phyloP scores from a whole-genome alignment of 768 basidiomycete genomes.

The Lentinula guzmanii region DNA sequence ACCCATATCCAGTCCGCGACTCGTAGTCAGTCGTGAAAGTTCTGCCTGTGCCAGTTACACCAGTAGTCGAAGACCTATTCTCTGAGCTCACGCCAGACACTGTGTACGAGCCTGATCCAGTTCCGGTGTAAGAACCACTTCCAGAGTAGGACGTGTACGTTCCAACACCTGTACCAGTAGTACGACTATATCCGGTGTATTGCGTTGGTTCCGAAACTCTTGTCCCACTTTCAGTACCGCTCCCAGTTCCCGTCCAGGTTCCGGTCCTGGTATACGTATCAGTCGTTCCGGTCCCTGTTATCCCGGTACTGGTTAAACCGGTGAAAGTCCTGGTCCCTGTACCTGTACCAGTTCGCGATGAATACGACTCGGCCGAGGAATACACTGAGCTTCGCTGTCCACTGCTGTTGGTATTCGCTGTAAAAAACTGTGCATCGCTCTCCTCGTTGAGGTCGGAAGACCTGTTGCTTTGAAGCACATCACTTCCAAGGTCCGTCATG shows the following conservation, averaged over 20 bases:
- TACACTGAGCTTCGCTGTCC: neutral
- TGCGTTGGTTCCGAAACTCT: slow-evolving; percentile 1
- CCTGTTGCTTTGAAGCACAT: slow-evolving; percentile 11
- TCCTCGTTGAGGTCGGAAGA: neutral
- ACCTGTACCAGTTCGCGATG: neutral
- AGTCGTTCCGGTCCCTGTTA: neutral
- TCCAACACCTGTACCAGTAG: slow-evolving; percentile 8
- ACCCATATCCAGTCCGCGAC: neutral
- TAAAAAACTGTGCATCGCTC: slow-evolving; percentile 5
- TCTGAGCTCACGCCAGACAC: slow-evolving; percentile 13
- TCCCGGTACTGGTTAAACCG: slow-evolving; percentile 3
- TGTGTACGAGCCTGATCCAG: slow-evolving; percentile 12
- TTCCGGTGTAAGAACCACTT: slow-evolving; percentile 28
- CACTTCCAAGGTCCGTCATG: slow-evolving; percentile 69
- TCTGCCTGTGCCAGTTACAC: neutral
- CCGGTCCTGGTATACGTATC: slow-evolving; percentile 3
- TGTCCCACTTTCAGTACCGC: neutral
- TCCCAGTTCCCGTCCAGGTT: neutral
- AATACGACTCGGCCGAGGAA: slow-evolving; percentile 7
- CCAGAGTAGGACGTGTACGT: slow-evolving; percentile 25
- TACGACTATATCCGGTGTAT: slow-evolving; percentile 4
- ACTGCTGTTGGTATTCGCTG: neutral
- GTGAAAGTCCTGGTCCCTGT: slow-evolving; percentile 6
- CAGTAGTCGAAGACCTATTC: slow-evolving; percentile 9
- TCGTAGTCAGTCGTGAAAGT: slow-evolving; percentile 6